These are phyloP conservation scores for Globisporangium iwayamae DNA, from an alignment of 352 stramenopile genomes.

Conservation along the genomic window DNA sequence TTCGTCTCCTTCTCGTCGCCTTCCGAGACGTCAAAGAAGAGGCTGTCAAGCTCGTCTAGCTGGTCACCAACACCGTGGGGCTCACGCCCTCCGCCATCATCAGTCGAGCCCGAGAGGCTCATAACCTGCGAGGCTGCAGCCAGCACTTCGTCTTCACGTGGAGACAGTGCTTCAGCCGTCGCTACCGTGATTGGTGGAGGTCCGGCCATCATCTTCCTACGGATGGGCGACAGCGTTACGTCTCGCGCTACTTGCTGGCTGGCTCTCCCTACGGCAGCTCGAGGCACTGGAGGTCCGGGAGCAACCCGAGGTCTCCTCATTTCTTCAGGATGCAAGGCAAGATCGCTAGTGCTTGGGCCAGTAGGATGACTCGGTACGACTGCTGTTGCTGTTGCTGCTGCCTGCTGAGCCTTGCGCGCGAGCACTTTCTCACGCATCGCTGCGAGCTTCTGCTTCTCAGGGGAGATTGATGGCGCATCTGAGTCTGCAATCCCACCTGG, in stretches of 20 bases:
- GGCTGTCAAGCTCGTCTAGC: slow-evolving; percentile 8
- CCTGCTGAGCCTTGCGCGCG: slow-evolving; percentile 17
- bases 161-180: slow-evolving; percentile 24
- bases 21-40: slow-evolving; percentile 4
- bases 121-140: slow-evolving; percentile 11
- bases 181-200: slow-evolving; percentile 15
- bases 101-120: not conserved
- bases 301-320: not conserved
- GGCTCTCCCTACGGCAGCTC: not conserved
- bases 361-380: not conserved
- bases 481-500: slow-evolving; percentile 7
- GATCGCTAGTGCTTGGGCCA: slow-evolving; percentile 1
- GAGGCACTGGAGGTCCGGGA: not conserved
- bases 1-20: not conserved
- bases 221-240: slow-evolving; percentile 33
- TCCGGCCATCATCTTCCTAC: slow-evolving; percentile 43
- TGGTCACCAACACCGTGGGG: slow-evolving; percentile 8
- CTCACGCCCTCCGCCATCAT: not conserved
- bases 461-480: slow-evolving; percentile 2
- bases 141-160: slow-evolving; percentile 42
- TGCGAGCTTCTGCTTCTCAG: slow-evolving; percentile 36
- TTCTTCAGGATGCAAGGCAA: not conserved
- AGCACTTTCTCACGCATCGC: slow-evolving; percentile 46
- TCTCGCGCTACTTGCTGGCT: slow-evolving; percentile 7
- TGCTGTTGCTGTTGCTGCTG: slow-evolving; percentile 3